Evolutionary conservation across 2,329 filamentous ascomycete species (phyloP).

Genomic region (Aureobasidium sp.): DNA sequence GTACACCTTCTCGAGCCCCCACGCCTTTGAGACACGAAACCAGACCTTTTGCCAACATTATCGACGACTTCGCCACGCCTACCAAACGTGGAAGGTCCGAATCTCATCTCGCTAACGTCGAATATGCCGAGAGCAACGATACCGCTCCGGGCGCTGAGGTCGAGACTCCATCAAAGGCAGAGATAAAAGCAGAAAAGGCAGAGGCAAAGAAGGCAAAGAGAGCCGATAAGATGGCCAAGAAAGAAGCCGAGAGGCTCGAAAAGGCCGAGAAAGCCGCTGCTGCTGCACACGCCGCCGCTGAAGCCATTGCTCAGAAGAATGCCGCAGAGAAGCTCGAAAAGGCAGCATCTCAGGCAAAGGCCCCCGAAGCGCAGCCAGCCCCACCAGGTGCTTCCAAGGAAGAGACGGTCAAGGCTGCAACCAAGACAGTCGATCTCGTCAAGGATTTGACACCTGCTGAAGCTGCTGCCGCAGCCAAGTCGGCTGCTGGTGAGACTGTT

Average conservation of each 20-base stretch:
- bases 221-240: slow-evolving; percentile 16
- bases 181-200: slow-evolving; percentile 9
- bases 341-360: slow-evolving; percentile 14
- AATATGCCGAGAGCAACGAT: neutral
- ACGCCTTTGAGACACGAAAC: slow-evolving; percentile 22
- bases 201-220: slow-evolving; percentile 13
- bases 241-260: neutral
- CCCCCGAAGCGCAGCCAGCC: slow-evolving; percentile 13
- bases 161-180: neutral
- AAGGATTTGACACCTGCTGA: slow-evolving; percentile 4
- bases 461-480: neutral
- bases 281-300: neutral
- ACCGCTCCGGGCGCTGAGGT: neutral
- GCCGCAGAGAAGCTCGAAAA: neutral
- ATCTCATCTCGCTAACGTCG: slow-evolving; percentile 5
- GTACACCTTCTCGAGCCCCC: slow-evolving; percentile 25
- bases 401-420: neutral
- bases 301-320: slow-evolving; percentile 1
- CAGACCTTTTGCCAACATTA: neutral
- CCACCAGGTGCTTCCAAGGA: slow-evolving; percentile 9
- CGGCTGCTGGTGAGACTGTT: slow-evolving; percentile 2
- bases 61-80: neutral
- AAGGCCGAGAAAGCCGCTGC: slow-evolving; percentile 10
- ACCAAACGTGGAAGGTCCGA: slow-evolving; percentile 8
- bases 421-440: slow-evolving; percentile 3